These are phyloP conservation scores for Podila horticola DNA, from an alignment of 192 early-diverging fungal species.

Conservation along the genomic window DNA sequence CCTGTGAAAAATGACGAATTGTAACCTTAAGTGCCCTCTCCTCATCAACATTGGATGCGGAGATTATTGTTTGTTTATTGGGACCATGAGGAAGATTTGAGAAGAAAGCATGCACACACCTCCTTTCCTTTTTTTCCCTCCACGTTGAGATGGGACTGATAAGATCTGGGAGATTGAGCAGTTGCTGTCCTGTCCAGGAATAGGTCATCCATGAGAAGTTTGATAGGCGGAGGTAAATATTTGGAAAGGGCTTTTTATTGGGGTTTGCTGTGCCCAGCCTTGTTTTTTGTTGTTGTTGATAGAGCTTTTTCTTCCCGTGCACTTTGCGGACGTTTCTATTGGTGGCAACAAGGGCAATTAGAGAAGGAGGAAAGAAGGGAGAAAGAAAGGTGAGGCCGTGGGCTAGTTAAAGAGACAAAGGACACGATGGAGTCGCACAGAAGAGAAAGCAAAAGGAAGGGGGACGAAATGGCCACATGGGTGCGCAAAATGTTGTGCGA, in stretches of 20 bases:
- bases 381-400: too few species aligned
- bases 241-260: neutral
- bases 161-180: constrained; percentile 23
- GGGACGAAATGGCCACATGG: too few species aligned
- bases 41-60: constrained; percentile 15
- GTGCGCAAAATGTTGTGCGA: too few species aligned
- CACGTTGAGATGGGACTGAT: constrained; percentile 9
- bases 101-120: constrained; percentile 1
- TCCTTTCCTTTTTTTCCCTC: neutral
- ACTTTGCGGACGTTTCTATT: too few species aligned
- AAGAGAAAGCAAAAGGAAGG: too few species aligned
- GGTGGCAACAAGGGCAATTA: too few species aligned
- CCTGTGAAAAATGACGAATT: constrained; percentile 1
- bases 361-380: too few species aligned
- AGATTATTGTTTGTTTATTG: constrained; percentile 29
- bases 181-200: neutral
- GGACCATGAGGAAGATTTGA: neutral
- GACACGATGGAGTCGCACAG: too few species aligned
- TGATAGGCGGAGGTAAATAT: constrained; percentile 6
- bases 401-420: too few species aligned
- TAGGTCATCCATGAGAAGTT: neutral
- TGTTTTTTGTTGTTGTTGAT: neutral
- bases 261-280: neutral
- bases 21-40: constrained; percentile 8
- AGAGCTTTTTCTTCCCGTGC: too few species aligned